These are phyloP conservation scores for Clitopilus hobsonii DNA, from an alignment of 768 basidiomycete species.

Conservation along the genomic window DNA sequence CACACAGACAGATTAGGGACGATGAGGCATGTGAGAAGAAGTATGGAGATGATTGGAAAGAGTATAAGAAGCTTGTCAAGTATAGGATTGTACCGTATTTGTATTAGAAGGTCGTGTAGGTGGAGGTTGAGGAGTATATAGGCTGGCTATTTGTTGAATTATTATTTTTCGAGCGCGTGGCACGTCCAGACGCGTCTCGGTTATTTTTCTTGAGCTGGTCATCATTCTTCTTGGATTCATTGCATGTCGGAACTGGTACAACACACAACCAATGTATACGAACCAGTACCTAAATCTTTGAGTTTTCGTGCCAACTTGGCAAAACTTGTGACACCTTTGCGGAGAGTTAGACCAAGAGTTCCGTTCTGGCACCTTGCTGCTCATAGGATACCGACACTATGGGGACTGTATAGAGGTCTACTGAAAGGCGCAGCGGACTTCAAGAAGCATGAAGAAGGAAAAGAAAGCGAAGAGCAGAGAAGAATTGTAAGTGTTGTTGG, in stretches of 20 bases:
- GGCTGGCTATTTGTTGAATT: not conserved
- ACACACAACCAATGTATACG: conserved; percentile 5
- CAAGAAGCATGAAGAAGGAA: too few relatives aligned
- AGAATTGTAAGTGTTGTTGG: too few relatives aligned
- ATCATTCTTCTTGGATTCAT: too few relatives aligned
- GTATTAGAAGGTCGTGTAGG: conserved; percentile 37
- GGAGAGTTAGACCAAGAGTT: conserved; percentile 53
- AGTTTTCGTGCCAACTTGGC: conserved; percentile 51
- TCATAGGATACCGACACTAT: conserved; percentile 74
- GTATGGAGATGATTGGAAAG: conserved; percentile 95
- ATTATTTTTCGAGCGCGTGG: not conserved
- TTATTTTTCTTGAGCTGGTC: not conserved
- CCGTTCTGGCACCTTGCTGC: conserved; percentile 68
- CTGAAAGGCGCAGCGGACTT: conserved; percentile 48
- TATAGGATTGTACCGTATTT: conserved; percentile 84
- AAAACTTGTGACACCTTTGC: conserved; percentile 47
- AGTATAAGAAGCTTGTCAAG: conserved; percentile 82
- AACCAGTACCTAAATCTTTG: conserved; percentile 28
- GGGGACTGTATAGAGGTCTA: conserved; percentile 72
- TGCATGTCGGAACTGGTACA: too few relatives aligned
- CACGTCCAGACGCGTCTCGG: not conserved
- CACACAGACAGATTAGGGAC: conserved; percentile 88
- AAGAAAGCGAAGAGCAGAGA: too few relatives aligned
- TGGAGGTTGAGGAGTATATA: not conserved
- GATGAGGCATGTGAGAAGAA: conserved; percentile 90